Base-by-base conservation (phyloP, 371 early-diverging fungal species). In the Lichtheimia ramosa region DNA sequence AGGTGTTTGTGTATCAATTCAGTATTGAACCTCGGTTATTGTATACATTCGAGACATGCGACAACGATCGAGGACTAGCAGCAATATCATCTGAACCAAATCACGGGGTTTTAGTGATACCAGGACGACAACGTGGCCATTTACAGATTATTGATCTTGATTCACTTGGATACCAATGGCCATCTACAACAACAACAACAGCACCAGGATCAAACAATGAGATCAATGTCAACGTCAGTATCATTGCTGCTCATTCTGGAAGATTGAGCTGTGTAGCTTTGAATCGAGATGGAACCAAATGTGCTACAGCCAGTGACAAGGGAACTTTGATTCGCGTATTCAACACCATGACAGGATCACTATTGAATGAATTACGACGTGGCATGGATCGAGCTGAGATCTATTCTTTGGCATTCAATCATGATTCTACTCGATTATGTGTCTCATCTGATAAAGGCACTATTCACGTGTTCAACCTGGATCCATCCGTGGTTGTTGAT, bases 401-500 rank as follows among this genome's bases (percentile, higher is more conserved):
- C 20, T 93, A 87, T 71, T 80, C 88, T 50, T 89, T 97, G 41
- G 91, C 92, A 15, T 96, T 97, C 68, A 91, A 90, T 61, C 71
- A 79, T 41, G 91, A 90, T 56, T 86, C 85, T 7, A 89, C 90
- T 0, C 75, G 92, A 28, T 71, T 96, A 16, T 89, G 90, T 65
- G 94, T 93, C 6, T 88, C 94, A 4, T 92, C 92, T 0, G 96
- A 96, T 72, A 95, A 96, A 63, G 93, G 93, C 15, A 97, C 97
- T 2, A 88, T 96, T 7, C 97, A 97, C 67, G 77, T 97, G 2
- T 97, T 97, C 64, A 91, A 93, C 57, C 82, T 97, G n/a, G 90
- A 86, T 55, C 82, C 81, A 13, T 72, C 75, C 41, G 71, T 74
- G 12, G 71, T 75, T 3, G 57, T 57, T n/a, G 75, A 75, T 51